Conservation (phyloP, 2,329 filamentous ascomycete species). For the Beauveria varroae region DNA sequence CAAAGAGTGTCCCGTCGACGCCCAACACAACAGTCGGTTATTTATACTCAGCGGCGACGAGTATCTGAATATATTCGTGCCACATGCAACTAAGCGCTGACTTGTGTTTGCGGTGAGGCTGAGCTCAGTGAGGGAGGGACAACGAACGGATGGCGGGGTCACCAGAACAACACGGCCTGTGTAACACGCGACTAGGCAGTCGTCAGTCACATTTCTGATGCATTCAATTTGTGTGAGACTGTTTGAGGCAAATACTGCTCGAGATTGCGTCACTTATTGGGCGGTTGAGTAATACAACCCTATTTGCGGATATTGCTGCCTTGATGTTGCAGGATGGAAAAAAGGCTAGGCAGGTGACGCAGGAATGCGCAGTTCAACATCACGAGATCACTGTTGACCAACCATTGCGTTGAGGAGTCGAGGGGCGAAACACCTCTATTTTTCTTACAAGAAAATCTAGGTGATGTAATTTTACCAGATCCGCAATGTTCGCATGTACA, state of each 20-base stretch:
- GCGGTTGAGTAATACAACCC: not conserved
- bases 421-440: too few relatives aligned
- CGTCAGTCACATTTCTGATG: not conserved
- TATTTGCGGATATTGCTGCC: not conserved
- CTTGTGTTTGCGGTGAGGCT: conserved; percentile 2
- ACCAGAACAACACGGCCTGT: not conserved
- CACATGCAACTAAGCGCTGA: not conserved
- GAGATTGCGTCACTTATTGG: not conserved
- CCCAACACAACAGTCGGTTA: not conserved
- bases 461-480: too few relatives aligned
- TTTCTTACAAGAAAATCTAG: too few relatives aligned
- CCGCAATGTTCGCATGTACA: too few relatives aligned
- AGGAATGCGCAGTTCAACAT: too few relatives aligned
- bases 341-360: too few relatives aligned
- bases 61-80: not conserved
- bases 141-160: not conserved
- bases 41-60: not conserved
- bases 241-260: not conserved
- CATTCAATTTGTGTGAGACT: not conserved
- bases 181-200: not conserved
- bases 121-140: not conserved
- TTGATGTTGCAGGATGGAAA: not conserved
- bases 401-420: too few relatives aligned
- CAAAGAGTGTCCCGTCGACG: not conserved
- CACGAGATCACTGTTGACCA: too few relatives aligned